These are phyloP conservation scores for Cutaneotrichosporon sp. DNA, from an alignment of 1,284 basidiomycete species.

Conservation along the genomic window DNA sequence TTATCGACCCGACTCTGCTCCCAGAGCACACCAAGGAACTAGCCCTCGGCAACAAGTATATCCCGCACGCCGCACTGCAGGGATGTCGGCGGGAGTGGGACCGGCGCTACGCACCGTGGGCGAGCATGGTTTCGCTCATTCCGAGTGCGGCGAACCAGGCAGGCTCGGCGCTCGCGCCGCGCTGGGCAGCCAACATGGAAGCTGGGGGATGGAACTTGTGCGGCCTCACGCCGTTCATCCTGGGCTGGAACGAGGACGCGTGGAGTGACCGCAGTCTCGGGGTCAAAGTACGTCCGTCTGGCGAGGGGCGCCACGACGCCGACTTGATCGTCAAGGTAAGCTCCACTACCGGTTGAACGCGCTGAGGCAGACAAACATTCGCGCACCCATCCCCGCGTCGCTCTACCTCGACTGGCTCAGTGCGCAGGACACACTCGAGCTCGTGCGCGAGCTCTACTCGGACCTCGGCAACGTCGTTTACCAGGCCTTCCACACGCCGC, in stretches of 20 bases:
- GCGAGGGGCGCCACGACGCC: slow-evolving; percentile 1
- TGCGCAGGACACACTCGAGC: not conserved
- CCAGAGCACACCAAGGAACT: not conserved
- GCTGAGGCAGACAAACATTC: slow-evolving; percentile 5
- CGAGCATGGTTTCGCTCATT: not conserved
- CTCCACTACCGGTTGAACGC: not conserved
- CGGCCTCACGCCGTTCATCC: slow-evolving; percentile 2
- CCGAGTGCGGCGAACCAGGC: not conserved
- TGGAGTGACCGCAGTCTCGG: slow-evolving; percentile 1
- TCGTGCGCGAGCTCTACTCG: slow-evolving; percentile 7
- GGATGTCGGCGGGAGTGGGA: not conserved
- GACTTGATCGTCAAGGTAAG: slow-evolving; percentile 2
- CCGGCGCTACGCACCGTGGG: slow-evolving; percentile 2
- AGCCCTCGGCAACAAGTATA: not conserved
- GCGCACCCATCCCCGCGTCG: not conserved
- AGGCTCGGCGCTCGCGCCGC: not conserved
- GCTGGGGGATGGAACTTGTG: slow-evolving; percentile 1
- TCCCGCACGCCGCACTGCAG: slow-evolving; percentile 1
- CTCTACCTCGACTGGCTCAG: not conserved
- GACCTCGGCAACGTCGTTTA: slow-evolving; percentile 5
- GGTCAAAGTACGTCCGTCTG: not conserved
- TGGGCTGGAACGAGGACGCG: slow-evolving; percentile 2
- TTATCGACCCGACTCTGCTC: slow-evolving; percentile 2
- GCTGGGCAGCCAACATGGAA: slow-evolving; percentile 3
- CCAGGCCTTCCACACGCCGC: slow-evolving; percentile 3